Base-by-base conservation (phyloP, 768 basidiomycete species). In the Ephemerocybe angulata region DNA sequence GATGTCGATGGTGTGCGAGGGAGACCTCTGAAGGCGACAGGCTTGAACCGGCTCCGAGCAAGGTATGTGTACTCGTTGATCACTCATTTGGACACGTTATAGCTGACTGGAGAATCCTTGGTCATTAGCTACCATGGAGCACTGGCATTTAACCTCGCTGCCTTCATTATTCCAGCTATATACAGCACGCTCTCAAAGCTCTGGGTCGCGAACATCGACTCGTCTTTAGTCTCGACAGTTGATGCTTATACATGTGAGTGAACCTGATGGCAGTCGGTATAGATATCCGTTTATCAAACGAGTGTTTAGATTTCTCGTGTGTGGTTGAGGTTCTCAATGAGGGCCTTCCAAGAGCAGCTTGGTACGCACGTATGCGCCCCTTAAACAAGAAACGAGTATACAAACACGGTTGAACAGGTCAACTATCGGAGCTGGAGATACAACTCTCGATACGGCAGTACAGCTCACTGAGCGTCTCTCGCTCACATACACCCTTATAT, bases 201-300 rank as follows among this genome's bases (percentile, higher is more conserved):
- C 41, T 65, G 62, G 63, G 50, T 65, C 24, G 63, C 63, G 8
- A 61, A 62, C 37, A 65, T 65, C 37, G 63, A 65, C 48, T 50
- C 62, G 4, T 61, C 60, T 3, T 40, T 61, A 24, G 63, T 65
- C 24, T 59, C 59, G 1, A 65, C 63, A 2, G 60, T 56, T 12
- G 63, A 65, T 52, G 63, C 59, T 17, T 65, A 56, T 41, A 65
- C 63, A 10, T 65, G 58, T 57, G 55, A 52, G 58, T 53, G n/a
- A n/a, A n/a, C n/a, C n/a, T n/a, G n/a, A n/a, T n/a, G n/a, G n/a
- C n/a, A n/a, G n/a, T 22, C 2, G 15, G 7, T 29, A 19, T 42
- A n/a, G n/a, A n/a, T n/a, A n/a, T n/a, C n/a, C 22, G n/a, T 38
- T 21, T 40, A 15, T 19, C 17, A 17, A 42, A 15, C 46, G 29